Base-by-base conservation (phyloP, 2,329 filamentous ascomycete genomes). In the Ramularia endophylla region DNA sequence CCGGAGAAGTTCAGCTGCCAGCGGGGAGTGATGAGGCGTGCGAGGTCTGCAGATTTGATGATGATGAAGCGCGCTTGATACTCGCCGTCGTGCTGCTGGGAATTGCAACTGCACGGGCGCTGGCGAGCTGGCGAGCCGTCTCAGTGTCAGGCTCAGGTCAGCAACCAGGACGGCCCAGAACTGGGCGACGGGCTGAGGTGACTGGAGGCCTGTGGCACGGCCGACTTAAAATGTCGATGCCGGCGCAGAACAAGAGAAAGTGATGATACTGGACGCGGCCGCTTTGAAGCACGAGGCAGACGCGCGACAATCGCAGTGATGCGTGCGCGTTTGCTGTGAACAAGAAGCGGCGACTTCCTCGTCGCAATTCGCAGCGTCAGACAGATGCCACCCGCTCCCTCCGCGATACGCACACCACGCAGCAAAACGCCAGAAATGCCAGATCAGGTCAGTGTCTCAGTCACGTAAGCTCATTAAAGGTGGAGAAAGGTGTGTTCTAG, bases 151-250 rank as follows among this genome's bases (percentile, higher is more conserved):
- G 29, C 41, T 19, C 22, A 25, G 22, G 6, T 25, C 22, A 25
- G 22, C 22, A 11, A 25, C 22, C 22, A 11, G 22, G 22, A 11
- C 22, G 6, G 22, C 22, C 6, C 22, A 6, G 22, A 39, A 38
- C 18, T 16, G 35, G 40, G 38, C 32, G 33, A 40, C 41, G 20
- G 40, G 25, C 22, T 38, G 41, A 47, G 36, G 40, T 35, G 38
- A 38, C 47, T 45, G 44, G 47, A 40, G 47, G 41, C n/a, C n/a
- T n/a, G n/a, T n/a, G n/a, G n/a, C n/a, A n/a, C n/a, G n/a, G n/a
- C n/a, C 50, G 50, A 53, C 50, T 53, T 51, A 48, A 48, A 41
- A 38, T 45, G 48, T 49, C 44, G 47, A 27, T 25, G 44, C 40
- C 42, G 47, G 40, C 42, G 32, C 37, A 41, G 27, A 27, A 35